phyloP scores from a whole-genome alignment of 352 stramenopile genomes.

The Aphanomyces astaci region DNA sequence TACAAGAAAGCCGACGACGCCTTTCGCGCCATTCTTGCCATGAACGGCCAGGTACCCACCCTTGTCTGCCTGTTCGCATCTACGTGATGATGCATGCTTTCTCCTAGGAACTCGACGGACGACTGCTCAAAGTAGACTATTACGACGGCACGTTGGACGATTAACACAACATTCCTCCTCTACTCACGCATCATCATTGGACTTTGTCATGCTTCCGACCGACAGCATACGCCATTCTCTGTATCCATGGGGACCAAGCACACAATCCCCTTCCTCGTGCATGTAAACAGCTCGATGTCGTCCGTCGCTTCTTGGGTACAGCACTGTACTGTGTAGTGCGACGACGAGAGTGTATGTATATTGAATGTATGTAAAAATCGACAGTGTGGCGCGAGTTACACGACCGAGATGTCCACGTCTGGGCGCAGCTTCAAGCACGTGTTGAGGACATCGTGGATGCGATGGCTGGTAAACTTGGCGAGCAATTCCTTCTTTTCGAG shows the following conservation, averaged over 20 bases:
- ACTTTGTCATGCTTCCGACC: no score
- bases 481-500: conserved; percentile 56
- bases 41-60: conserved; percentile 16
- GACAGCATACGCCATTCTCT: no score
- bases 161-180: neutral
- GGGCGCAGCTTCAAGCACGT: conserved; percentile 94
- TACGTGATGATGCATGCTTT: no score
- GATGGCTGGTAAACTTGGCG: conserved; percentile 92
- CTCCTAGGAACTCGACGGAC: conserved; percentile 14
- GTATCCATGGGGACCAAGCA: no score
- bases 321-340: no score
- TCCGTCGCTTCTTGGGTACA: no score
- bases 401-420: conserved; percentile 91
- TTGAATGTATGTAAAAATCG: neutral
- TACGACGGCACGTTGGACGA: conserved; percentile 2
- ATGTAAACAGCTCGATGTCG: no score
- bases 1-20: conserved; percentile 21
- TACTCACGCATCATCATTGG: no score
- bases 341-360: no score
- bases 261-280: no score
- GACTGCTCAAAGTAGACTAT: conserved; percentile 22
- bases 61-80: neutral
- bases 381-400: conserved; percentile 36
- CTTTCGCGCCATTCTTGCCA: conserved; percentile 14
- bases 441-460: conserved; percentile 93